Base-by-base conservation (phyloP, 257 asterid species). In the Eustoma russellianum region DNA sequence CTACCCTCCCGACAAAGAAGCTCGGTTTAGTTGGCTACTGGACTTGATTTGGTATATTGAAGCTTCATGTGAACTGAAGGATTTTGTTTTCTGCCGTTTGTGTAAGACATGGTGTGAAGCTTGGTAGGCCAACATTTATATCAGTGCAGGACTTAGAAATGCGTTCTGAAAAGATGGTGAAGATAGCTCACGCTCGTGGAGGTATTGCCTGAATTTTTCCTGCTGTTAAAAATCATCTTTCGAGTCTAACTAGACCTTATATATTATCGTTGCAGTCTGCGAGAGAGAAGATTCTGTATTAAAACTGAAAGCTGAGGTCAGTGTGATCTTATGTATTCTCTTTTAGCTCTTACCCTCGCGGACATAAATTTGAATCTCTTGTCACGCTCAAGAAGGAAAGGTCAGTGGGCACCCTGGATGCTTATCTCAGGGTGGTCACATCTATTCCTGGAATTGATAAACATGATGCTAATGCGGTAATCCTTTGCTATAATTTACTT, bases 111-210 rank as follows among this genome's bases (percentile, higher is more conserved):
- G 93, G 74, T 50, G 77, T 81, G 83, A 90, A 79, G 79, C 64
- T 75, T 69, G 99, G 97, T 13, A 76, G 66, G 70, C 99, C 99
- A 49, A 70, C 93, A 55, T 92, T 85, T 69, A 76, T 88, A 67
- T 97, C 86, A 9, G 99, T 83, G 47, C 74, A 69, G 49, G 86
- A 87, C 76, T 59, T 79, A 13, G 97, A 88, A 74, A 92, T 88
- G 99, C 95, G 95, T 48, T 85, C 85, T 55, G 97, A 92, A 79
- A 83, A 83, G 82, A 88, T 88, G 49, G 88, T 85, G 45, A 92
- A 83, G 70, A 68, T 92, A 45, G 86, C 94, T 53, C 93, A 74
- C 67, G 94, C 94, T 69, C 99, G 85, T 50, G 93, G 97, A 69
- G 90, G 99, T 92, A 79, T 72, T 72, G 18, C 28, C 5, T 14